Percentiles rank a stretch among this genome's conserved stretches.
These are phyloP conservation scores for Waitea zeae DNA, from an alignment of 1,284 basidiomycete genomes.

Conservation along the genomic window DNA sequence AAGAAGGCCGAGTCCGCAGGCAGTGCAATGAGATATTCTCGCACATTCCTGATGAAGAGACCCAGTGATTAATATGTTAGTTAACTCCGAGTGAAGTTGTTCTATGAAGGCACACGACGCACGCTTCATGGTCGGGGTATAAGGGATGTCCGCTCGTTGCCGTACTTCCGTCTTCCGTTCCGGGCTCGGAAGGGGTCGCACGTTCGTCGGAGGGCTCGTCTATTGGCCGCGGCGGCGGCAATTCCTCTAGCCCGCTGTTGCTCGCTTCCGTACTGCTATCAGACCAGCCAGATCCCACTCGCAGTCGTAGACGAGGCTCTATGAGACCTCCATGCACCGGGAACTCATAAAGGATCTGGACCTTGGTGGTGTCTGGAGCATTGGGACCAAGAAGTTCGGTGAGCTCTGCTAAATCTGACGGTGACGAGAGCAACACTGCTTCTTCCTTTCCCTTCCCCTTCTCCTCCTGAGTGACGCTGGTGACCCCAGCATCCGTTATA, in stretches of 20 bases:
- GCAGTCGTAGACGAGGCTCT: conserved; percentile 38
- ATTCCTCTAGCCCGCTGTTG: too few species aligned
- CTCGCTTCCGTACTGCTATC: too few species aligned
- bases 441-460: conserved; percentile 12
- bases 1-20: conserved; percentile 75
- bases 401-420: conserved; percentile 1
- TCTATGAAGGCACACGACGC: too few species aligned
- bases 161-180: too few species aligned
- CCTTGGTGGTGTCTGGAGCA: conserved; percentile 7
- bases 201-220: too few species aligned
- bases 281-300: conserved; percentile 14
- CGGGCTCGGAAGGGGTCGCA: too few species aligned
- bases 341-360: conserved; percentile 36
- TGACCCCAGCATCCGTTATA: conserved; percentile 14
- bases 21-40: conserved; percentile 69
- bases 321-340: conserved; percentile 21
- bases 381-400: background rate
- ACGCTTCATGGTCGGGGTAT: too few species aligned
- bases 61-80: too few species aligned
- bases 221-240: too few species aligned
- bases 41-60: too few species aligned
- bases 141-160: too few species aligned
- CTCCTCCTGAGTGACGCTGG: conserved; percentile 6
- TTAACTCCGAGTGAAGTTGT: too few species aligned
- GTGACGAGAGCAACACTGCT: conserved; percentile 6